Base-by-base conservation (phyloP, 768 basidiomycete species). In the Asterophora lycoperdoides region DNA sequence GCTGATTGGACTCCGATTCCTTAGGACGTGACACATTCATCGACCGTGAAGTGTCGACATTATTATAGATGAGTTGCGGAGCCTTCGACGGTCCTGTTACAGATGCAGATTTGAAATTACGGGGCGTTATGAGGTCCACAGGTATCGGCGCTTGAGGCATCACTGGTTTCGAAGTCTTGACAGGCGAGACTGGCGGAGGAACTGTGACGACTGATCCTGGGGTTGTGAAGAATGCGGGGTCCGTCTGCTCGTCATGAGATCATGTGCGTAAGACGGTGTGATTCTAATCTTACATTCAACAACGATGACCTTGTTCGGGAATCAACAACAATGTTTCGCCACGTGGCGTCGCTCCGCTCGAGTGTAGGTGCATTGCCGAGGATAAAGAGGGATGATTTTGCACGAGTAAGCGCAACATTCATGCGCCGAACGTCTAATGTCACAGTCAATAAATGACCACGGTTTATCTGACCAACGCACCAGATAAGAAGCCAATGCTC, bases 351-450 rank as follows among this genome's bases (percentile, higher is more conserved):
- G 55, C 92, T 91, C 46, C 93, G 74, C 64, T 93, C 88, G 5
- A 99, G 75, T 1, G 94, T 98, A 6, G 90, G 72, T 10, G 84
- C 86, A 65, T 98, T 84, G 6, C 96, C 96, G 26, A 99, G 75
- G 47, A 99, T 84, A 65, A 93, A 99, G 2, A 99, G 69, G 8
- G 95, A 96, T 6, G 92, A 92, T 59, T 87, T 89, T 2, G 95
- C 92, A 58, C 96, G 84, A n/a, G 95, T 99, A 19, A 99, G 70
- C 23, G 94, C 94, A n/a, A 99, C 95, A 65, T 99, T 98, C 89
- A 98, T 95, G 37, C 95, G 85, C 37, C 94, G 84, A 17, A 76
- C 64, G 64, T 95, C 89, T 82, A 44, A 23, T 8, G 47, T 11
- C 29, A 11, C n/a, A 13, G 17, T 49, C 30, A 45, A 10, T 44